Percentiles rank a stretch among this genome's conserved stretches.
Conservation (phyloP, 2,329 filamentous ascomycete genomes). For the Arthrocladium fulminans region DNA sequence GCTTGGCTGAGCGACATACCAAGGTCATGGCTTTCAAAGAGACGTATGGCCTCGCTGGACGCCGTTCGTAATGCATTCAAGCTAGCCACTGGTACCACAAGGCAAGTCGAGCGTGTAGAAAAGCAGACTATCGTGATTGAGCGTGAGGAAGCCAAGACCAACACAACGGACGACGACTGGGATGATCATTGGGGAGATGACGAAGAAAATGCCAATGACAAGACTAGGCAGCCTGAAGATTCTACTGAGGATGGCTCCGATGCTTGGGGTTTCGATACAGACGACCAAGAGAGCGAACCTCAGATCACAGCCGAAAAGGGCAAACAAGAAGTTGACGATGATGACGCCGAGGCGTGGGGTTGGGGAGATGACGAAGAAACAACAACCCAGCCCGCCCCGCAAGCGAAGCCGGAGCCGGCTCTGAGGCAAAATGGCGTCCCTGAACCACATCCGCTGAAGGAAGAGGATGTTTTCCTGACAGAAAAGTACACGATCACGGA, state of each 20-base stretch:
- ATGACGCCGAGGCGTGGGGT: slow-evolving; percentile 63
- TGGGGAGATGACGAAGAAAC: slow-evolving; percentile 63
- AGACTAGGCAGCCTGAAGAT: neutral
- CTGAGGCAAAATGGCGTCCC: slow-evolving; percentile 12
- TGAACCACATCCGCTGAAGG: slow-evolving; percentile 7
- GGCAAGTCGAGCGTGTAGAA: slow-evolving; percentile 72
- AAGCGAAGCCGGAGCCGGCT: neutral
- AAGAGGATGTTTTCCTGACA: slow-evolving; percentile 63
- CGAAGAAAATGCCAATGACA: slow-evolving; percentile 3
- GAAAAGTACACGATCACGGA: slow-evolving; percentile 86
- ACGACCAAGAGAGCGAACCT: slow-evolving; percentile 21
- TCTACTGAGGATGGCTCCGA: slow-evolving; percentile 45
- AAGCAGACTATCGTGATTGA: slow-evolving; percentile 62
- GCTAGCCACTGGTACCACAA: slow-evolving; percentile 56
- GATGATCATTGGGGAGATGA: slow-evolving; percentile 67
- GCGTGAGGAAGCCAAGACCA: slow-evolving; percentile 55
- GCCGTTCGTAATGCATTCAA: slow-evolving; percentile 61
- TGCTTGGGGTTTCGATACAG: slow-evolving; percentile 44
- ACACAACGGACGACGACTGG: slow-evolving; percentile 54
- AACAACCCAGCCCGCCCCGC: slow-evolving; percentile 22
- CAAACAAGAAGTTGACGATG: slow-evolving; percentile 26
- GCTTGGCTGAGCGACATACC: slow-evolving; percentile 77
- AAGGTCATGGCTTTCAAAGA: slow-evolving; percentile 74
- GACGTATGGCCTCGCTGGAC: slow-evolving; percentile 70
- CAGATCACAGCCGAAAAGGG: slow-evolving; percentile 15